Evolutionary conservation across 495 filamentous ascomycete species (phyloP), one percentile per base, ranked within the genome.

Genomic region (Cryomyces minteri): DNA sequence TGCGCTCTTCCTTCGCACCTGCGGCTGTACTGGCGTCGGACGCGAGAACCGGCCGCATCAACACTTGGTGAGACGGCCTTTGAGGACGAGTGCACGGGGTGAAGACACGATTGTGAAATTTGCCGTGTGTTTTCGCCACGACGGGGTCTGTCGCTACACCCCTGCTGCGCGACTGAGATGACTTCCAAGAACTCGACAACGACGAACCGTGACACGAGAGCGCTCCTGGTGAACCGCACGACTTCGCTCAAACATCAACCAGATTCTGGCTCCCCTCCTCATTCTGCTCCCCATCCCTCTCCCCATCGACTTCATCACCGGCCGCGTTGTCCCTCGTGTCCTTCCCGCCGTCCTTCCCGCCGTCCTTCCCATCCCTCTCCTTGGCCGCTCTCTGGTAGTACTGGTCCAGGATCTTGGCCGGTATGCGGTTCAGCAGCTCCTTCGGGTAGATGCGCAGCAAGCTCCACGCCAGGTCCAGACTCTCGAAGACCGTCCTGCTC

Each of bases 341-440:
- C 55, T 60, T 63, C 40, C 45, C 53, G 11, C 52, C 82, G 68
- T 79, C 79, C 52, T 65, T 73, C 55, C 43, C 28, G 64, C 59
- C 38, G 31, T 62, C 54, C 38, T 43, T 46, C 39, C 67, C 69
- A 54, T 70, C 72, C 38, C 61, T 69, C 59, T 76, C 74, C 29
- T 69, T 73, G 65, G 79, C 77, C 45, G 76, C 68, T 54, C 92
- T 73, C 52, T 77, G 72, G 65, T 96, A 99, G 67, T 80, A 99
- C 62, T 95, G 82, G 56, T 93, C 79, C 48, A 99, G 72, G 40
- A 92, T 67, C 64, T 92, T 88, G 69, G 84, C 80, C 43, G 90
- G 92, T 58, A 99, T 93, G 38, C 88, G 84, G 67, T 96, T 99
- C 54, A 99, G 80, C 55, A 94, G 67, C 56, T 96, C 92, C 72